Evolutionary conservation across 2,329 filamentous ascomycete genomes (phyloP), one percentile per base, ranked within the genome.

Genomic region (Penicillium sumatraense): DNA sequence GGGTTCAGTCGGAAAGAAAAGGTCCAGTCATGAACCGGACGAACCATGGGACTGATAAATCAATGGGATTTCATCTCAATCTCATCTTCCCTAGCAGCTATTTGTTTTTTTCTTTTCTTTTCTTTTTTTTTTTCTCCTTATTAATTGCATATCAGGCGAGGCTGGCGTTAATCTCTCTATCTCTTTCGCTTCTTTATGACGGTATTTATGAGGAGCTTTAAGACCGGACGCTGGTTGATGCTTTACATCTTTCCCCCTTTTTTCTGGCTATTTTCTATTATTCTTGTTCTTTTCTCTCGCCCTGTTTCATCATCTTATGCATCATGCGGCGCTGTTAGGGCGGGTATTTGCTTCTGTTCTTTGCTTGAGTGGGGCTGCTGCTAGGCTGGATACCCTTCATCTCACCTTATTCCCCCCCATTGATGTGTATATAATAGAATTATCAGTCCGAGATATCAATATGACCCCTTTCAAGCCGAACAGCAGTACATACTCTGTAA

Each of bases 1-100:
- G 40, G 62, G 61, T 23, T 65, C 65, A 20, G 58, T 68, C 49
- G 67, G 67, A 41, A 73, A 70, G 58, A 74, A 72, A 56, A 63
- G 66, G 54, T 65, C 68, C n/a, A 76, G 75, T 55, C 68, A 66
- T 11, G 75, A 78, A 29, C 71, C 73, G 23, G 73, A 73, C 11
- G 70, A 70, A 21, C 66, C 61, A 49, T 71, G 64, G 64, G 60
- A 65, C 31, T 68, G 42, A 42, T 38, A 42, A 42, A 20, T 24
- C 56, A 63, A 31, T 31, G 11, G 5, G n/a, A 31, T 31, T 56
- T 9, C 27, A 29, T 26, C 20, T 14, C 35, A 13, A 38, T 38
- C 16, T 38, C 11, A 38, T 18, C 16, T 10, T 18, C 35, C n/a
- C n/a, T n/a, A n/a, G n/a, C n/a, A n/a, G n/a, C n/a, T n/a, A n/a